phyloP scores from a whole-genome alignment of 2,329 filamentous ascomycete genomes.

The Fusarium sarcochroum region DNA sequence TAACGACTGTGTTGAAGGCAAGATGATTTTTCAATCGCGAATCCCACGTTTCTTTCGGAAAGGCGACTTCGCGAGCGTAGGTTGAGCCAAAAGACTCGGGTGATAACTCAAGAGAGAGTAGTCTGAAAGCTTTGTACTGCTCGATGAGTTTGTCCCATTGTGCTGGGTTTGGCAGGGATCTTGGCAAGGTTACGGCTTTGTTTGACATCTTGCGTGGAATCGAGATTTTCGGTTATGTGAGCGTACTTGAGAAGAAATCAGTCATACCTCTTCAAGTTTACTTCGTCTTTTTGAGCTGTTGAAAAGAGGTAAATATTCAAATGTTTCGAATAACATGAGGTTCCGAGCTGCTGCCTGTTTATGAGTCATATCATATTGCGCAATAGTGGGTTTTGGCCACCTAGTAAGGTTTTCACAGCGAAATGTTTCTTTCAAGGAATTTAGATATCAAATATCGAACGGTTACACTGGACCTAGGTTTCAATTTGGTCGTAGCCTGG shows the following conservation, averaged over 20 bases:
- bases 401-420: background rate
- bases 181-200: constrained; percentile 3
- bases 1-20: constrained; percentile 8
- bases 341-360: too few species aligned
- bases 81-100: constrained; percentile 32
- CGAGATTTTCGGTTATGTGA: background rate
- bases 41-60: constrained; percentile 12
- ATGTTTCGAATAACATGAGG: too few species aligned
- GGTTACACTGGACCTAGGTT: background rate
- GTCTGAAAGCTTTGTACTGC: constrained; percentile 22
- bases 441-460: too few species aligned
- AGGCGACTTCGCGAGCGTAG: constrained; percentile 6
- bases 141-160: constrained; percentile 17
- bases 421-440: too few species aligned
- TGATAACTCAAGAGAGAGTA: constrained; percentile 21
- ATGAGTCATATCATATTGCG: background rate
- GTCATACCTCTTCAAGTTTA: too few species aligned
- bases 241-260: too few species aligned
- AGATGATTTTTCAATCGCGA: constrained; percentile 15
- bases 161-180: background rate
- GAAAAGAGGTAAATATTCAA: too few species aligned
- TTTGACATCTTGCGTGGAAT: background rate
- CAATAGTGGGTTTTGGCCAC: background rate
- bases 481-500: too few species aligned
- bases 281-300: too few species aligned